Evolutionary conservation across 257 asterid genomes (phyloP), one percentile per base, ranked within the genome.

Genomic region (Salvia hispanica): DNA sequence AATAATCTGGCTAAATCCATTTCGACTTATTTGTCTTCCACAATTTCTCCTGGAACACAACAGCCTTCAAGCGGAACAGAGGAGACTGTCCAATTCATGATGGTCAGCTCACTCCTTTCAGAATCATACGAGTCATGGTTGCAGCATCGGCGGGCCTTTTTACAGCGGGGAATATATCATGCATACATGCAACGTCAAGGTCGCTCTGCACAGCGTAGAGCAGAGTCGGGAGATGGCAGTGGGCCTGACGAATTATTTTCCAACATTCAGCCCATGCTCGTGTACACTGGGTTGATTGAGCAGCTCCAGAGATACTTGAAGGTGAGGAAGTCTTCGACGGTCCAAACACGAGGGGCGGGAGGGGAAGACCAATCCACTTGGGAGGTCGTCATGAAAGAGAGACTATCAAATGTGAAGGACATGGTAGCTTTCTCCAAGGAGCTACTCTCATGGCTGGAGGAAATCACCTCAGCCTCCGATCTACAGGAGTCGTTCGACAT

Each of bases 51-150:
- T 25, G 89, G 86, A 55, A 53, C 84, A 31, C 87, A 82, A 63
- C 77, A 81, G 64, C 77, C 93, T 33, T 79, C 97, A 10, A 67
- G 62, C 69, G 92, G 91, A 44, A 83, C 99, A 3, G 99, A 94
- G 78, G 99, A 94, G 82, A 85, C 96, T 2, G 95, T 91, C 58
- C 99, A 94, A 68, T 94, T 85, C 84, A 94, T 94, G 99, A 94
- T 94, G 99, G 97, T 87, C 57, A 85, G 88, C 76, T 94, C 97
- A 31, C 95, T 94, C 68, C 87, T 94, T 15, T 83, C 95, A 3
- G 99, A 94, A 67, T 89, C 99, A 2, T 87, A 94, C 3, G 93
- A 94, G 62, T 87, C 96, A 7, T 94, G 99, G 99, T 69, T 85
- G 81, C 91, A 84, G 69, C 95, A 94, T 66, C 91, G 99, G 1